Evolutionary conservation across 1,284 basidiomycete genomes (phyloP).

Genomic region (Ganoderma lucidum): DNA sequence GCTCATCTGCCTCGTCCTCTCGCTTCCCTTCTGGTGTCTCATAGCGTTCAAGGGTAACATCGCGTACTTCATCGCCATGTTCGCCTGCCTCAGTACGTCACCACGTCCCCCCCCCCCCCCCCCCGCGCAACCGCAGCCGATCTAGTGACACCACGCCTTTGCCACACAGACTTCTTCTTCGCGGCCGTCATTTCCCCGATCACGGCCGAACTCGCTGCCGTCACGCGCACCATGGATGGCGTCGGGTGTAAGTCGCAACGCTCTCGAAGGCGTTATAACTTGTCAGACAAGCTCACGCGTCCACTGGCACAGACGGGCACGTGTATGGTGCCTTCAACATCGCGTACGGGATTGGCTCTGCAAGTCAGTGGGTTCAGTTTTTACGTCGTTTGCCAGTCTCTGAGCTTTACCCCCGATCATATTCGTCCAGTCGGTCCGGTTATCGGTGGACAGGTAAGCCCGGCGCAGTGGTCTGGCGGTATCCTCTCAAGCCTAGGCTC

Average conservation of each 20-base stretch:
- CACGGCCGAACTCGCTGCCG: constrained; percentile 68
- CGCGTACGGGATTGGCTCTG: constrained; percentile 68
- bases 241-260: constrained; percentile 64
- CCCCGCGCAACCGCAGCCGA: background rate
- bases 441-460: constrained; percentile 67
- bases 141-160: background rate
- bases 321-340: constrained; percentile 75
- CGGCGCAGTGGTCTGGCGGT: background rate
- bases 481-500: constrained; percentile 10
- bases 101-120: background rate
- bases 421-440: constrained; percentile 65
- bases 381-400: background rate
- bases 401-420: constrained; percentile 11
- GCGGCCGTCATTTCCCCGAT: constrained; percentile 65
- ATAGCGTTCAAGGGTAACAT: constrained; percentile 61
- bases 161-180: constrained; percentile 61
- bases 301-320: constrained; percentile 59
- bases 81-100: constrained; percentile 63
- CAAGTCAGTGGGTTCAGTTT: constrained; percentile 45
- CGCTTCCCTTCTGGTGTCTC: constrained; percentile 74
- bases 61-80: constrained; percentile 66
- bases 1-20: constrained; percentile 55
- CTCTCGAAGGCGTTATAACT: background rate
- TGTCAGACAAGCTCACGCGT: constrained; percentile 18
- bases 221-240: constrained; percentile 61